Base-by-base conservation (phyloP, 2,329 filamentous ascomycete species). In the Fusarium musae region DNA sequence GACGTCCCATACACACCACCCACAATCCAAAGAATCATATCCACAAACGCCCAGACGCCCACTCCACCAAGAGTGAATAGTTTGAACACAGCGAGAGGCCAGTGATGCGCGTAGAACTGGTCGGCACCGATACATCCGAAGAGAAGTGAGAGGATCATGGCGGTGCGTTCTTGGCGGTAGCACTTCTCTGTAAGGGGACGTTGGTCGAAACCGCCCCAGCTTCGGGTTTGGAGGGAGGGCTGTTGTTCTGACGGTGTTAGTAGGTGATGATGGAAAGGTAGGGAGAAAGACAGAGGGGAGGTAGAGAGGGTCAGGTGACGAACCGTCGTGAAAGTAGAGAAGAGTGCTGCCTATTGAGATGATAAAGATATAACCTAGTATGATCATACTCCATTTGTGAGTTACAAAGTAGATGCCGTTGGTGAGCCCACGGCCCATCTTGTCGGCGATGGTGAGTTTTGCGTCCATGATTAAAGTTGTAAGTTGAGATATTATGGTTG, bases 11-110 rank as follows among this genome's bases (percentile, higher is more conserved):
- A 77, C 5, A 77, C 62, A 21, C 70, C 75, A 3, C 74, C 75
- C 1, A 75, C 66, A n/a, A 70, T 76, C 75, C 75, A 77, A 30
- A 77, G 65, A 54, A 77, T 59, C 40, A 69, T 57, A 44, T 74
- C 74, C n/a, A 77, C 17, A 1, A 72, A 30, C 13, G 53, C 60
- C 74, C 74, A 76, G 26, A 69, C 23, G 3, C 75, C 75, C 5
- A 65, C 15, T 0, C 75, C 75, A 4, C 75, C 72, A 9, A 76
- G 5, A 5, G 74, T 77, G 11, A 77, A 17, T 16, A 75, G 43
- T 17, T 77, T 77, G 39, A 75, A 73, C 28, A 66, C 30, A 7
- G 72, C 72, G 4, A 75, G 40, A 1, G 58, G 46, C 72, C 72
- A 75, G 36, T 72, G 74, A 34, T 64, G 61, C 9, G 70, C 75